Evolutionary conservation across 441 rosid genomes (phyloP), one percentile per base, ranked within the genome.

Genomic region (Aleurites moluccanus): DNA sequence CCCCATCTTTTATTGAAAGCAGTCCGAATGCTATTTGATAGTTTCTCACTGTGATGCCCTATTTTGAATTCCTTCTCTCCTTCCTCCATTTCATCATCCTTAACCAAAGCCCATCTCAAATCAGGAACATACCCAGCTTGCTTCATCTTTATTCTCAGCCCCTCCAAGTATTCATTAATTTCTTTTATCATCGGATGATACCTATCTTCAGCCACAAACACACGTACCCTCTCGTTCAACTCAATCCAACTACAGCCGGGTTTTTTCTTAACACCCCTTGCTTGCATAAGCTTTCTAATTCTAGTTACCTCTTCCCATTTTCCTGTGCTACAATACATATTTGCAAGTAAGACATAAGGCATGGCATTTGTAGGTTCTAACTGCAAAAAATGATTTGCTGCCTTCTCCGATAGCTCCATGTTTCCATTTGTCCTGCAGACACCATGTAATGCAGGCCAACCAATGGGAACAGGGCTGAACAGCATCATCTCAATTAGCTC

Each of bases 171-270:
- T 72, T 65, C 73, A 25, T 83, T 74, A 52, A 88, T 89, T 74
- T 86, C 84, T 27, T 83, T 81, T 57, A 92, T 91, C 92, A 88
- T 82, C 0, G 97, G 94, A 73, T 94, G 97, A 27, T 92, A 87
- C 79, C 83, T 79, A 81, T 94, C 97, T 85, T 87, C 98, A 4
- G 97, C 94, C 7, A 94, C 89, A 70, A 94, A 94, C 3, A 89
- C 89, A 55, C 92, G 92, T 49, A 75, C 82, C 68, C 79, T 84
- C 72, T 83, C 87, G 74, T 87, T 85, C 64, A 92, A 81, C 80
- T 91, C 97, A 7, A 94, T 86, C 97, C 98, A 92, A 75, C 98
- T 94, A 78, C 93, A 94, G 15, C 97, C 97, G 0, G 97, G 97
- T 56, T 84, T 89, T 88, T 92, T 94, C 88, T 80, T 89, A 63